phyloP scores from a whole-genome alignment of 306 rosid genomes.

The Crataegus laevigata region DNA sequence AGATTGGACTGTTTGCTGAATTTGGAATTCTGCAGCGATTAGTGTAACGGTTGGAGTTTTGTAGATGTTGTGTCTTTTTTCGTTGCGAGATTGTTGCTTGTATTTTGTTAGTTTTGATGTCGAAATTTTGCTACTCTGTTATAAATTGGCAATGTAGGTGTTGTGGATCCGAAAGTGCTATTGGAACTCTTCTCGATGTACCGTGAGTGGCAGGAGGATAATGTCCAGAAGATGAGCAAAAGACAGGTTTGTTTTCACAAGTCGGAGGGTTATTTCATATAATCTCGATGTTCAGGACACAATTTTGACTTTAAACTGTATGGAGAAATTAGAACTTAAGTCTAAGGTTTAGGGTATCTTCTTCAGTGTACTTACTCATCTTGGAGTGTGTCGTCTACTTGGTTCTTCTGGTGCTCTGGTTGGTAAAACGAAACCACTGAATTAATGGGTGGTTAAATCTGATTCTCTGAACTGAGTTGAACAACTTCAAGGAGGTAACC shows the following conservation, averaged over 20 bases:
- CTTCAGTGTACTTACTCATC: background rate
- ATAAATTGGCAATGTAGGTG: constrained; percentile 32
- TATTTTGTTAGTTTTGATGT: background rate
- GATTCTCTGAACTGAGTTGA: background rate
- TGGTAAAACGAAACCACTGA: background rate
- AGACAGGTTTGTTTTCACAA: constrained; percentile 50
- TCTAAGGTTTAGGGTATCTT: background rate
- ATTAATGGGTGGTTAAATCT: background rate
- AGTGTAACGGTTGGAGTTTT: background rate
- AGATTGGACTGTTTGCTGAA: background rate
- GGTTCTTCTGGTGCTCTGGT: background rate
- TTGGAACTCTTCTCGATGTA: constrained; percentile 83
- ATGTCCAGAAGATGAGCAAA: constrained; percentile 52
- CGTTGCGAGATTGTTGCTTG: background rate
- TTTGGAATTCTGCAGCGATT: background rate
- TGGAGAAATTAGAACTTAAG: background rate
- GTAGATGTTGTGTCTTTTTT: background rate
- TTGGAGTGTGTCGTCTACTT: background rate
- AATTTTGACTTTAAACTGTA: background rate
- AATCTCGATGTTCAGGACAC: background rate
- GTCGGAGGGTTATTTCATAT: background rate
- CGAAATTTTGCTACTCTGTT: constrained; percentile 4
- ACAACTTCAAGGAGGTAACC: background rate
- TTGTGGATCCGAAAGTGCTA: constrained; percentile 71
- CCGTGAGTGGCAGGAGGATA: constrained; percentile 72